Conservation (phyloP, 805 yeast species). For the Cyberlindnera americana region DNA sequence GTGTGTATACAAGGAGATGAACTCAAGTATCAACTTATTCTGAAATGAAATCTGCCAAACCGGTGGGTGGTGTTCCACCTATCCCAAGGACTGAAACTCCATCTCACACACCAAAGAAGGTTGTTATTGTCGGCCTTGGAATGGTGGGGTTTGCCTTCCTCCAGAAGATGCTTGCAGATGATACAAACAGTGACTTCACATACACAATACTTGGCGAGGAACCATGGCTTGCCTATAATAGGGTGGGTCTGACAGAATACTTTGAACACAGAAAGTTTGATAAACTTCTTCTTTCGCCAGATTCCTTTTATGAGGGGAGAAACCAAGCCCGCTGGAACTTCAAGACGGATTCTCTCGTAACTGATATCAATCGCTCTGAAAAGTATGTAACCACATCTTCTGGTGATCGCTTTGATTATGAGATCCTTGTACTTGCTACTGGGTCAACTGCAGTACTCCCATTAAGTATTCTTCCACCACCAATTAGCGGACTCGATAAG, state of each 20-base stretch:
- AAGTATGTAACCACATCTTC: constrained; percentile 19
- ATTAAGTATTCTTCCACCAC: constrained; percentile 21
- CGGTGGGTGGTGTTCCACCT: constrained; percentile 22
- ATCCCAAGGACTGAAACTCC: constrained; percentile 10
- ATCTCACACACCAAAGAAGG: constrained; percentile 11
- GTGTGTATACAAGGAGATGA: no score
- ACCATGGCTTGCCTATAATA: constrained; percentile 34
- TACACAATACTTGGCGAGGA: constrained; percentile 35
- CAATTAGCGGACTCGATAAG: constrained; percentile 9
- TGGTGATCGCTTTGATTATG: constrained; percentile 23
- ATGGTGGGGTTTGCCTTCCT: constrained; percentile 36
- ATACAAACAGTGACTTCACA: constrained; percentile 26
- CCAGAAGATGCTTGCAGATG: constrained; percentile 33
- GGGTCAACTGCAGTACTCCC: constrained; percentile 34
- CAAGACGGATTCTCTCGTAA: constrained; percentile 24
- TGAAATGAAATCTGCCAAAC: constrained; percentile 2
- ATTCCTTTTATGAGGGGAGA: constrained; percentile 26
- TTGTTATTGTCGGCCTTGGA: constrained; percentile 35
- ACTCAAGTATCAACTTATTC: neutral
- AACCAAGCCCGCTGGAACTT: constrained; percentile 26
- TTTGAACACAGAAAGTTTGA: constrained; percentile 28
- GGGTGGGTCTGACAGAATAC: constrained; percentile 35
- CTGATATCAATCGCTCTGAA: constrained; percentile 14
- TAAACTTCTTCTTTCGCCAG: constrained; percentile 27
- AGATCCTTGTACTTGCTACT: constrained; percentile 30